These are phyloP conservation scores for Russula compacta DNA, from an alignment of 768 basidiomycete species.

Conservation along the genomic window DNA sequence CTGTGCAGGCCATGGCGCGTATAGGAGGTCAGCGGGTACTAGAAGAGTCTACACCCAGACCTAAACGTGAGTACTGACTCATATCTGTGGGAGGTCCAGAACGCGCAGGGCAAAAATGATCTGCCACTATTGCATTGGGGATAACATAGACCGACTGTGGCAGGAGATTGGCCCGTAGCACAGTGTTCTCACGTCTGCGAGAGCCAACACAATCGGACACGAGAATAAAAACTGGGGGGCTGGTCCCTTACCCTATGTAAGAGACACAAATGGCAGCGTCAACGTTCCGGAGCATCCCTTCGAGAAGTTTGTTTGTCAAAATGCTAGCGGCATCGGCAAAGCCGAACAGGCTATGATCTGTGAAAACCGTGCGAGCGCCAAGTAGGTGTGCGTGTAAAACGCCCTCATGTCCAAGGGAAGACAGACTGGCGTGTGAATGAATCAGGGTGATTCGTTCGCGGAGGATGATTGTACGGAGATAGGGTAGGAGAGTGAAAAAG, in stretches of 20 bases:
- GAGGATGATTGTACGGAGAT: slow-evolving; percentile 79
- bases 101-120: slow-evolving; percentile 68
- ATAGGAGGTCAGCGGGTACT: not conserved
- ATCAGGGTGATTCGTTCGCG: slow-evolving; percentile 81
- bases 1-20: slow-evolving; percentile 31
- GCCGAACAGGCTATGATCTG: slow-evolving; percentile 94
- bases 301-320: slow-evolving; percentile 91
- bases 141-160: slow-evolving; percentile 77
- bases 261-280: slow-evolving; percentile 96
- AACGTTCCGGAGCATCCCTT: slow-evolving; percentile 77
- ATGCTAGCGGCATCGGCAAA: slow-evolving; percentile 97
- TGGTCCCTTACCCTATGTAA: slow-evolving; percentile 71
- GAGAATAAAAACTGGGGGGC: not conserved
- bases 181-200: slow-evolving; percentile 93
- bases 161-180: slow-evolving; percentile 66
- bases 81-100: slow-evolving; percentile 37
- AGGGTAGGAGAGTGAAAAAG: slow-evolving; percentile 87
- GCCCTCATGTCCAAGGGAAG: slow-evolving; percentile 85
- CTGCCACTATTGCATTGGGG: slow-evolving; percentile 83
- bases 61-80: slow-evolving; percentile 36
- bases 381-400: slow-evolving; percentile 84
- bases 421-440: slow-evolving; percentile 88
- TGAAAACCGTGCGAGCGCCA: slow-evolving; percentile 86
- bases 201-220: not conserved
- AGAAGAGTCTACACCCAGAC: not conserved